Evolutionary conservation across 2,329 filamentous ascomycete species (phyloP), one percentile per base, ranked within the genome.

Genomic region (Sporothrix schenckii): DNA sequence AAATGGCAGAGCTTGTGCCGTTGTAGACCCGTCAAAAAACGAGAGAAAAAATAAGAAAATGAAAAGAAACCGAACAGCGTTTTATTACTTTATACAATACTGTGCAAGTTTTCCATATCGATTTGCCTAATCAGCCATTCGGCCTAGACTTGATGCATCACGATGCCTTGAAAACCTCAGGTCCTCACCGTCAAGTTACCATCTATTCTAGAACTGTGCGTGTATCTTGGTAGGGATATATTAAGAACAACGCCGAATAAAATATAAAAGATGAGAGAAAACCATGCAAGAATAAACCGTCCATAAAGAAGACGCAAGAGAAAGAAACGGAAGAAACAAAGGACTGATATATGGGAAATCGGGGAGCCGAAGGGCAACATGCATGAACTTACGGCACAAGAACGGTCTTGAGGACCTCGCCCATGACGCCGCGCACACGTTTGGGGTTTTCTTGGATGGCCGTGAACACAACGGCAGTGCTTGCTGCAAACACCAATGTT

Each of bases 401-500:
- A 9, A 89, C 84, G 72, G 80, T 81, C 16, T 78, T 80, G 71
- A 91, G 75, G 34, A 93, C 76, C 24, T 81, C 84, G 9, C 91
- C 91, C 72, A 93, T 80, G 58, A 93, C 85, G 5, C 91, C 91
- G 70, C 91, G 83, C 34, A 93, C 89, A 74, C 88, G 82, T 41
- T 77, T 79, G 47, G 85, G 86, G 63, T 88, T 87, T 79, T 92
- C 90, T 53, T 83, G 80, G 30, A 88, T 85, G 75, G 86, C 88
- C 0, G 90, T 89, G 72, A 93, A 86, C n/a, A 93, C 85, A 11
- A 92, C 83, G 4, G 90, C 91, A 11, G 88, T 86, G 76, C 90
- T 91, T 58, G 85, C 77, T 0, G 90, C 88, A 79, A 93, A 93
- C 0, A 85, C 85, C 41, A 87, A 72, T 50, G 84, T 88, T 81